phyloP scores from a whole-genome alignment of 805 yeast species.

The Lipomyces yamadae region DNA sequence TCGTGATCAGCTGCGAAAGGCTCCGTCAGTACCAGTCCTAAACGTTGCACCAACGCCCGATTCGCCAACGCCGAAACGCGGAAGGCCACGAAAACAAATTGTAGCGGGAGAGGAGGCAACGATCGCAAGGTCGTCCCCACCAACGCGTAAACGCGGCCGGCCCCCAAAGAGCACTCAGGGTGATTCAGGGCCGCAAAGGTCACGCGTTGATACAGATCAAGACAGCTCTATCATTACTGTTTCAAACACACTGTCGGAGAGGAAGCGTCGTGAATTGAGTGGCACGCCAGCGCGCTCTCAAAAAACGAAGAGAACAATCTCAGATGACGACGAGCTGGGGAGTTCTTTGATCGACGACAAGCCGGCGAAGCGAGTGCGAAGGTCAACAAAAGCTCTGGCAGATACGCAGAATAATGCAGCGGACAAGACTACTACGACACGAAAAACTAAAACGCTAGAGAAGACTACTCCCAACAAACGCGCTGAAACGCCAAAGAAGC shows the following conservation, averaged over 20 bases:
- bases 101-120: neutral
- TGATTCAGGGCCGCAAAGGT: neutral
- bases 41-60: neutral
- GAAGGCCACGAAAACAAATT: slow-evolving; percentile 13
- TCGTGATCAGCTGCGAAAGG: slow-evolving; percentile 17
- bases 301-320: neutral
- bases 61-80: neutral
- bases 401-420: neutral
- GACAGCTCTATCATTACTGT: neutral
- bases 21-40: neutral
- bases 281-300: neutral
- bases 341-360: neutral
- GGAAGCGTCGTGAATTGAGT: neutral
- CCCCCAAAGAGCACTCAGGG: neutral
- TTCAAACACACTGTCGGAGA: neutral
- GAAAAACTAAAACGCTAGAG: neutral
- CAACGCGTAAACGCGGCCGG: neutral
- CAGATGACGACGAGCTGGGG: neutral
- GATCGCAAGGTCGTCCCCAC: neutral
- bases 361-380: slow-evolving; percentile 5
- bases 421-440: neutral
- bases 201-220: neutral
- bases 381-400: neutral
- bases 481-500: slow-evolving; percentile 15
- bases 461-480: neutral